Evolutionary conservation across 2,329 filamentous ascomycete species (phyloP).

Genomic region (Tolypocladium amazonense): DNA sequence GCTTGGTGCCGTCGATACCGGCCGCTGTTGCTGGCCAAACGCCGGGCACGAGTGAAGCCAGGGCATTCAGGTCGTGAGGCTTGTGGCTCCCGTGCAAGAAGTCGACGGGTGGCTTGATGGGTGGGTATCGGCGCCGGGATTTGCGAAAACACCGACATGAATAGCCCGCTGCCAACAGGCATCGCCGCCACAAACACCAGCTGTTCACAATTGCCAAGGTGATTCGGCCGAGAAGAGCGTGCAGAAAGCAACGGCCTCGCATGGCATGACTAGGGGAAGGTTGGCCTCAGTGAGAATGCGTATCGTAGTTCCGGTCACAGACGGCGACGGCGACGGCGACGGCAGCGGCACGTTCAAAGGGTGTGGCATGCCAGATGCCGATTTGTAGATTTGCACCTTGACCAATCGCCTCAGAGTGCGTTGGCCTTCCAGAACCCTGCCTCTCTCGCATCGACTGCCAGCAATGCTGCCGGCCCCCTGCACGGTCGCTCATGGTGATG

Average conservation of each 20-base stretch:
- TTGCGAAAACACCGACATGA: not conserved
- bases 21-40: too few species aligned
- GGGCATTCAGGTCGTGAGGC: not conserved
- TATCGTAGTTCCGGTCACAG: not conserved
- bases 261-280: not conserved
- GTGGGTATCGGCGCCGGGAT: not conserved
- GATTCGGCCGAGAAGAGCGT: not conserved
- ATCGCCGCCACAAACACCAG: not conserved
- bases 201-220: not conserved
- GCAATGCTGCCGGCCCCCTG: not conserved
- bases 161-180: not conserved
- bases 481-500: not conserved
- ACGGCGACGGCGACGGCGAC: not conserved
- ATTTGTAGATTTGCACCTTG: not conserved
- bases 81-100: not conserved
- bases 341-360: too few species aligned
- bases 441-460: not conserved
- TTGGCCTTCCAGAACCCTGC: not conserved
- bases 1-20: not conserved
- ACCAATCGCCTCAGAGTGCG: not conserved
- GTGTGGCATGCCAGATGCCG: not conserved
- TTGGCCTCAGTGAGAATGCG: not conserved
- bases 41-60: too few species aligned
- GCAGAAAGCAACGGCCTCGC: not conserved
- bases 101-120: not conserved